These are phyloP conservation scores for Aspergillus ustus DNA, from an alignment of 2,329 filamentous ascomycete genomes.

Conservation along the genomic window DNA sequence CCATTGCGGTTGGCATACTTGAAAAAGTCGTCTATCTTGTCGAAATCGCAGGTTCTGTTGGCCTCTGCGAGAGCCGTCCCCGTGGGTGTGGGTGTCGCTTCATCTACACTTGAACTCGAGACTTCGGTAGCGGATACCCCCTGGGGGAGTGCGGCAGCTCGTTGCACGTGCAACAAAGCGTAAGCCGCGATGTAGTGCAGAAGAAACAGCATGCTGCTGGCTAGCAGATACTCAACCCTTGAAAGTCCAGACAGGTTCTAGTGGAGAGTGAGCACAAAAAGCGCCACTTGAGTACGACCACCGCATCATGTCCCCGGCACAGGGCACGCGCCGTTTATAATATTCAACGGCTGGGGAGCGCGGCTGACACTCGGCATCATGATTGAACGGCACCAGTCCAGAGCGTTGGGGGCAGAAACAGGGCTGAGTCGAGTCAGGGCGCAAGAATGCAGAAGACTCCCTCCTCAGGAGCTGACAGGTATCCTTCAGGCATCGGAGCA, in stretches of 20 bases:
- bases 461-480: not conserved
- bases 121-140: not conserved
- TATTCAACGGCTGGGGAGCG: not conserved
- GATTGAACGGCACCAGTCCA: not conserved
- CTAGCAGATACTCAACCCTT: not conserved
- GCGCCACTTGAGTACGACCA: not conserved
- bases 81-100: not conserved
- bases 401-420: not conserved
- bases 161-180: not conserved
- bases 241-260: not conserved
- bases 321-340: not conserved
- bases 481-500: not conserved
- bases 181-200: not conserved
- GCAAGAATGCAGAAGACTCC: not conserved
- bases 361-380: not conserved
- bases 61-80: not conserved
- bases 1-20: slow-evolving; percentile 5
- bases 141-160: slow-evolving; percentile 12
- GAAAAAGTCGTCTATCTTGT: slow-evolving; percentile 12
- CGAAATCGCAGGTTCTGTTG: slow-evolving; percentile 11
- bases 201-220: slow-evolving; percentile 1
- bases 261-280: not conserved
- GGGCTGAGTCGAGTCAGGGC: not conserved
- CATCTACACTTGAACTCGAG: not conserved
- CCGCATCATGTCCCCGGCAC: no score